Evolutionary conservation across 495 filamentous ascomycete genomes (phyloP).

Genomic region (Aspergillus carlsbadensis): DNA sequence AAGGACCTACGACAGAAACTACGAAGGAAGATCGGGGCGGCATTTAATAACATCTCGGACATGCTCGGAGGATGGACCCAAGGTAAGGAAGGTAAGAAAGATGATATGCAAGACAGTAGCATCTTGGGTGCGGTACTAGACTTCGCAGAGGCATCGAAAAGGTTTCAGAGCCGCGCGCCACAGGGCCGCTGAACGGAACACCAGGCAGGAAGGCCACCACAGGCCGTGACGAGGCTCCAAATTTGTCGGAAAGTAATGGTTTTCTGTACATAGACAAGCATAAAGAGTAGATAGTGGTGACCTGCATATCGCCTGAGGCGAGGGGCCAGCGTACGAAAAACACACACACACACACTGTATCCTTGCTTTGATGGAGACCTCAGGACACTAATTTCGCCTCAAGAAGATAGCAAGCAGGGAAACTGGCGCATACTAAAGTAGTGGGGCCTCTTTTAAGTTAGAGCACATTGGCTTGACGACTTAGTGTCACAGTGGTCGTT

Average conservation of each 20-base stretch:
- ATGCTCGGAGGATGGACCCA: constrained; percentile 25
- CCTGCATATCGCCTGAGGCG: constrained; percentile 20
- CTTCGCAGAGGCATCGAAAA: constrained; percentile 31
- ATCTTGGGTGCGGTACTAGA: constrained; percentile 22
- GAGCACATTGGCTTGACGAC: too few species aligned
- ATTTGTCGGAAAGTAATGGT: constrained; percentile 20
- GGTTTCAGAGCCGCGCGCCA: constrained; percentile 31
- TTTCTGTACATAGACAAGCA: constrained; percentile 14
- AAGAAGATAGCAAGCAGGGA: too few species aligned
- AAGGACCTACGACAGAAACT: constrained; percentile 17
- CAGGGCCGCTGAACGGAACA: constrained; percentile 24
- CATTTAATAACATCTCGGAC: constrained; percentile 25
- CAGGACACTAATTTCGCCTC: too few species aligned
- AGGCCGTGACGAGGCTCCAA: constrained; percentile 33
- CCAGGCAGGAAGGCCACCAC: constrained; percentile 25
- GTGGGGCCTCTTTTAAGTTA: too few species aligned
- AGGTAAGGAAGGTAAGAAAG: constrained; percentile 27
- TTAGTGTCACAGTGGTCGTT: too few species aligned
- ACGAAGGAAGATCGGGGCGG: constrained; percentile 19
- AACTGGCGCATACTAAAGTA: too few species aligned
- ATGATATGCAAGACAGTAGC: constrained; percentile 25
- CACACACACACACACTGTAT: too few species aligned
- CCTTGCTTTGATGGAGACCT: too few species aligned
- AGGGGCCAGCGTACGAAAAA: constrained; percentile 17
- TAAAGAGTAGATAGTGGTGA: constrained; percentile 16